These are phyloP conservation scores for Wickerhamomyces silvicola DNA, from an alignment of 805 yeast genomes.

Conservation along the genomic window DNA sequence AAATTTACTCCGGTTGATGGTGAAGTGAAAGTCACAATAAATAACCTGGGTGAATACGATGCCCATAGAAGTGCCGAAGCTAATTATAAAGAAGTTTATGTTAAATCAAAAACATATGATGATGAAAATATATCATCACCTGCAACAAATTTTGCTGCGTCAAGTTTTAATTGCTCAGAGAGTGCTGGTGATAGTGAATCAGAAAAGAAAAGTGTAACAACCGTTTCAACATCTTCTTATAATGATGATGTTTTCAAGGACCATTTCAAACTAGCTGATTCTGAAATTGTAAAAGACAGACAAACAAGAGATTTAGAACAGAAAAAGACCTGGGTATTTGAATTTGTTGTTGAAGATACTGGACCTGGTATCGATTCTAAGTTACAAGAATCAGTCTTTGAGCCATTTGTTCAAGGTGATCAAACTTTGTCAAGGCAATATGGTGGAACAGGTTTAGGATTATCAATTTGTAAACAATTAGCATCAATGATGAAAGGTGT, in stretches of 20 bases:
- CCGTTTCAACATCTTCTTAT: constrained; percentile 30
- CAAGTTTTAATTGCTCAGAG: constrained; percentile 1
- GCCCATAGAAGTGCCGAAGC: constrained; percentile 35
- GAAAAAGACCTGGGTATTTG: constrained; percentile 35
- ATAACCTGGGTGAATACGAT: constrained; percentile 68
- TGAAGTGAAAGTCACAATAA: constrained; percentile 57
- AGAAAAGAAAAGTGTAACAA: constrained; percentile 13
- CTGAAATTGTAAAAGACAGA: constrained; percentile 12
- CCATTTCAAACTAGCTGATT: constrained; percentile 29
- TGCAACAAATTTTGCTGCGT: background rate
- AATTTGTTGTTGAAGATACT: constrained; percentile 76
- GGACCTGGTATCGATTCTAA: constrained; percentile 92
- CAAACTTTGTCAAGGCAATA: constrained; percentile 84
- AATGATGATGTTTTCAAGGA: constrained; percentile 37
- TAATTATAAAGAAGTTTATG: constrained; percentile 40
- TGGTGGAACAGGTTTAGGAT: constrained; percentile 95
- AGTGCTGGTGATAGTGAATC: constrained; percentile 9
- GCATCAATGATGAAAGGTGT: constrained; percentile 90
- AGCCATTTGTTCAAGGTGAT: constrained; percentile 96
- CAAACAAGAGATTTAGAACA: constrained; percentile 16
- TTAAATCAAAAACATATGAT: constrained; percentile 20
- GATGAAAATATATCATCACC: constrained; percentile 1
- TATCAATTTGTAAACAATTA: constrained; percentile 82
- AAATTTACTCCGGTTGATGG: constrained; percentile 93
- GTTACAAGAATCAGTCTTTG: constrained; percentile 79